phyloP scores from a whole-genome alignment of 192 early-diverging fungal species.

The Jimgerdemannia lactiflua region DNA sequence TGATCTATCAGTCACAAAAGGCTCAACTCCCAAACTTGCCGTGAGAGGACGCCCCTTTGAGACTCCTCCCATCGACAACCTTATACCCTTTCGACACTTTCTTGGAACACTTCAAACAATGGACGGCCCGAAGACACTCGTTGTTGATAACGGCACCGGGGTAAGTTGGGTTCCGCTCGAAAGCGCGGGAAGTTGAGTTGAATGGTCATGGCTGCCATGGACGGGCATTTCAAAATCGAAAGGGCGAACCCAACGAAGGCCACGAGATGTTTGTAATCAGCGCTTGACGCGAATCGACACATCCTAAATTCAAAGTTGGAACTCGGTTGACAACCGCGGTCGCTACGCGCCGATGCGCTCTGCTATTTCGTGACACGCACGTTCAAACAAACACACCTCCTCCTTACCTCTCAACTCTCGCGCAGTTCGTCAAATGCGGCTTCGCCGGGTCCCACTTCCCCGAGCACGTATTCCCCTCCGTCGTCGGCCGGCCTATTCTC shows the following conservation, averaged over 20 bases:
- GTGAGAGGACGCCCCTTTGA: too few species aligned
- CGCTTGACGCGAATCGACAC: too few species aligned
- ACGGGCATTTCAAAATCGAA: too few species aligned
- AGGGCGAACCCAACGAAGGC: too few species aligned
- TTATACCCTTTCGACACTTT: not conserved
- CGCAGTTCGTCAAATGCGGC: slow-evolving; percentile 97
- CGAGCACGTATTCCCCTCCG: slow-evolving; percentile 90
- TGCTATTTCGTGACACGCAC: not conserved
- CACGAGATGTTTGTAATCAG: too few species aligned
- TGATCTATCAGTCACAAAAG: too few species aligned
- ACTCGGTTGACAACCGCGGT: too few species aligned
- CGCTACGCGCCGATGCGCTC: not conserved
- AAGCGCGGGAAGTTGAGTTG: not conserved
- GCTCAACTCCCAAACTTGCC: too few species aligned
- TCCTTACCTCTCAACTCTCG: slow-evolving; percentile 3
- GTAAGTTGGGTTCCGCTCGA: slow-evolving; percentile 34
- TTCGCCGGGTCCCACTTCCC: slow-evolving; percentile 97
- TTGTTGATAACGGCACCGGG: slow-evolving; percentile 83
- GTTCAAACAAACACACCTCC: not conserved
- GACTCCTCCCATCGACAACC: too few species aligned
- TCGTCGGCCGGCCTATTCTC: slow-evolving; percentile 97
- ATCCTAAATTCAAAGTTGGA: too few species aligned
- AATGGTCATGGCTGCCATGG: not conserved
- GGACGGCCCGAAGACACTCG: slow-evolving; percentile 68
- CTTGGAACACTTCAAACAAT: slow-evolving; percentile 13